These are phyloP conservation scores for Globisporangium heterothallicum DNA, from an alignment of 352 stramenopile genomes.

Conservation along the genomic window DNA sequence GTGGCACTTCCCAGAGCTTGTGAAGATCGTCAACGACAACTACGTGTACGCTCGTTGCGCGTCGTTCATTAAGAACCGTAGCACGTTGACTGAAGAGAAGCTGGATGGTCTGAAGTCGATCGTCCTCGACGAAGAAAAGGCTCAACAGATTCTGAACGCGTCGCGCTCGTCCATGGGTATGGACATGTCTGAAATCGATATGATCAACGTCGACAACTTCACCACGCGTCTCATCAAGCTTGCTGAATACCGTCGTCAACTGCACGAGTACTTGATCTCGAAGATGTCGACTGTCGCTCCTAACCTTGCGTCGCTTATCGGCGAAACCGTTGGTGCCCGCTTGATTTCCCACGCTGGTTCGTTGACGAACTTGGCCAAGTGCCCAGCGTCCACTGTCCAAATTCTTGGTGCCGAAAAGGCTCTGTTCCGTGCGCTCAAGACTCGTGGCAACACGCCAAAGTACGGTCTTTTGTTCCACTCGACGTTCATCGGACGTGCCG, in stretches of 20 bases:
- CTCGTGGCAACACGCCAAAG: slow-evolving; percentile 99
- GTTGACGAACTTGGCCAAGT: slow-evolving; percentile 99
- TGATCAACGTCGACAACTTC: slow-evolving; percentile 99
- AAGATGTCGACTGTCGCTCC: slow-evolving; percentile 99
- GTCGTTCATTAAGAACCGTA: slow-evolving; percentile 95
- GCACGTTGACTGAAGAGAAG: slow-evolving; percentile 71
- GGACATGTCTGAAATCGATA: slow-evolving; percentile 99
- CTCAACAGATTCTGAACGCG: slow-evolving; percentile 93
- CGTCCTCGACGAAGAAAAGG: slow-evolving; percentile 96
- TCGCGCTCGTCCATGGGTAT: slow-evolving; percentile 98
- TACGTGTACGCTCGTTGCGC: slow-evolving; percentile 98
- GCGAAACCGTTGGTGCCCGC: slow-evolving; percentile 97
- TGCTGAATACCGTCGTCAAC: slow-evolving; percentile 95
- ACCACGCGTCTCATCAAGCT: slow-evolving; percentile 98
- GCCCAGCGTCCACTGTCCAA: slow-evolving; percentile 98
- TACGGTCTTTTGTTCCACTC: slow-evolving; percentile 99
- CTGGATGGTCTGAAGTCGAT: slow-evolving; percentile 88
- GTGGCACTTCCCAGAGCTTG: slow-evolving; percentile 99
- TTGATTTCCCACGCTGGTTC: slow-evolving; percentile 99
- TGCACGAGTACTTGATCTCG: slow-evolving; percentile 92
- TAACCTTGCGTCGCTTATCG: slow-evolving; percentile 98
- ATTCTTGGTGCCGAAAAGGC: slow-evolving; percentile 99
- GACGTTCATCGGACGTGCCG: slow-evolving; percentile 98
- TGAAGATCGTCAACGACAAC: slow-evolving; percentile 99
- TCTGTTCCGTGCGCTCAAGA: slow-evolving; percentile 99